Percentiles rank a stretch among this genome's conserved stretches.
Evolutionary conservation across 2,329 filamentous ascomycete species (phyloP).

Genomic region (Ceratocystis variospora): DNA sequence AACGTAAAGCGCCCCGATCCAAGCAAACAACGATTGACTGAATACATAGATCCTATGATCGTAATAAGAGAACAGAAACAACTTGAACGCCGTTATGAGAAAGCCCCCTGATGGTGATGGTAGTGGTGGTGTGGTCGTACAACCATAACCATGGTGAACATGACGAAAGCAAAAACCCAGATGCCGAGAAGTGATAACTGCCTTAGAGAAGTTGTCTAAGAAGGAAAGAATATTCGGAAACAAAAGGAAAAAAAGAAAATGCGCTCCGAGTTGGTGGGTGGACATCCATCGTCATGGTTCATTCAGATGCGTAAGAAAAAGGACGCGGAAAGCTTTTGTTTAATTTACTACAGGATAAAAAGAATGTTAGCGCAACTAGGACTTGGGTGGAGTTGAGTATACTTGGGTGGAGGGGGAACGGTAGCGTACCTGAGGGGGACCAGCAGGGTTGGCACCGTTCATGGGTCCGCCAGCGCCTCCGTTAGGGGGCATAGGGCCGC

Average conservation of each 20-base stretch:
- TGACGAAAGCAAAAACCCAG: conserved; percentile 18
- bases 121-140: conserved; percentile 13
- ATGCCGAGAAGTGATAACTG: conserved; percentile 11
- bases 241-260: conserved; percentile 8
- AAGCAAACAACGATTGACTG: conserved; percentile 16
- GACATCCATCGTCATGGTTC: conserved; percentile 19
- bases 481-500: conserved; percentile 28
- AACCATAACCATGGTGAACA: conserved; percentile 19
- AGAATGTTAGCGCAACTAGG: conserved; percentile 10
- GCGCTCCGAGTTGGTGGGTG: conserved; percentile 11
- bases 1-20: conserved; percentile 14
- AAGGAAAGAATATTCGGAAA: conserved; percentile 10
- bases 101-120: conserved; percentile 6
- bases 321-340: conserved; percentile 16
- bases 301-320: conserved; percentile 19
- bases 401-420: conserved; percentile 2
- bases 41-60: conserved; percentile 19
- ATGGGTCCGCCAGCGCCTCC: conserved; percentile 28
- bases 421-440: conserved; percentile 29
- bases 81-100: conserved; percentile 18
- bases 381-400: background rate
- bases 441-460: conserved; percentile 28
- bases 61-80: conserved; percentile 18
- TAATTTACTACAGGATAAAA: conserved; percentile 14
- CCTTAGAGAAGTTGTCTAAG: conserved; percentile 9